phyloP scores from a whole-genome alignment of 2,329 filamentous ascomycete species.

The Exophiala spinifera region DNA sequence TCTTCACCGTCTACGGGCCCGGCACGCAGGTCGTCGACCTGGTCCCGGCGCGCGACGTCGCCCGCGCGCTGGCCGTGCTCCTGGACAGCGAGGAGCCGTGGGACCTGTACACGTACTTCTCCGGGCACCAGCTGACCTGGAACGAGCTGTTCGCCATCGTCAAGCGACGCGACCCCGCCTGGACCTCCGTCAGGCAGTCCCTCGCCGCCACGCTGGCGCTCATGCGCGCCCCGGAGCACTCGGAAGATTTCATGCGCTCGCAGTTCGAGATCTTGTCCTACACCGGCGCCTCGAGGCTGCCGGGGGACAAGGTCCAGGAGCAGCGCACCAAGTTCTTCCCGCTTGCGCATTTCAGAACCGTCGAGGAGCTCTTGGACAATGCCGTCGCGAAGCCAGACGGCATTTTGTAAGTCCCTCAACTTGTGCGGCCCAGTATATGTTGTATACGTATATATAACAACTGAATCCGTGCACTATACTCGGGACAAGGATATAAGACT shows the following conservation, averaged over 20 bases:
- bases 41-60: constrained; percentile 7
- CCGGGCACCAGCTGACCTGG: constrained; percentile 58
- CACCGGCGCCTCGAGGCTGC: constrained; percentile 7
- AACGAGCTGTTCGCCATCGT: constrained; percentile 33
- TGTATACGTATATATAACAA: no score
- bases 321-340: constrained; percentile 9
- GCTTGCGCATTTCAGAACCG: constrained; percentile 3
- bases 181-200: neutral
- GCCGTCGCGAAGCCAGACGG: neutral
- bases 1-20: constrained; percentile 15
- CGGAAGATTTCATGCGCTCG: neutral
- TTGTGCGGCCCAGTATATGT: no score
- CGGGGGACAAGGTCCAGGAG: constrained; percentile 5
- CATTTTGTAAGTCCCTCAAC: no score
- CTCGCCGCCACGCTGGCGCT: no score
- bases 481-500: no score
- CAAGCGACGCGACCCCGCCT: constrained; percentile 11
- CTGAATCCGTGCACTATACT: no score
- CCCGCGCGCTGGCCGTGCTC: constrained; percentile 7
- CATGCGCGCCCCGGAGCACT: neutral
- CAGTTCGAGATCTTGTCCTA: constrained; percentile 12
- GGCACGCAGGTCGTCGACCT: constrained; percentile 7
- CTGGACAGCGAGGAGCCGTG: constrained; percentile 2
- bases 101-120: constrained; percentile 59
- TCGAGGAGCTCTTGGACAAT: constrained; percentile 6